Evolutionary conservation across 2,329 filamentous ascomycete species (phyloP).

Genomic region (Botryosphaeria dothidea): DNA sequence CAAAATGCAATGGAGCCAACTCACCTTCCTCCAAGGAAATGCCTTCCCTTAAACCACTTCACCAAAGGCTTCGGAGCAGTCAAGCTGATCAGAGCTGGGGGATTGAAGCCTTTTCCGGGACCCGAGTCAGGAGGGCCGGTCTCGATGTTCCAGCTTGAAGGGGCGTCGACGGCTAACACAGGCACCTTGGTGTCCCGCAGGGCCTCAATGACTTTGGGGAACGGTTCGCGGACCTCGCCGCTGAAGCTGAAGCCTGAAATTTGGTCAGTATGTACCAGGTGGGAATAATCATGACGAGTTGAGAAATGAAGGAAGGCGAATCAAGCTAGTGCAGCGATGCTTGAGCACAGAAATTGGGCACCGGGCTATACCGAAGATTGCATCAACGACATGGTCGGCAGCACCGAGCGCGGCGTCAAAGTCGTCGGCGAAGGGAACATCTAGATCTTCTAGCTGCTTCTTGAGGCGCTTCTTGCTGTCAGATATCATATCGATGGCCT

Average conservation of each 20-base stretch:
- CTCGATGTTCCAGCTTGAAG: slow-evolving; percentile 93
- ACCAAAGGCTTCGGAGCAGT: slow-evolving; percentile 92
- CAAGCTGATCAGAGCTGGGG: slow-evolving; percentile 77
- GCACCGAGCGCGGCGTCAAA: slow-evolving; percentile 67
- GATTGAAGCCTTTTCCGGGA: slow-evolving; percentile 77
- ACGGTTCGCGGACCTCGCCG: slow-evolving; percentile 90
- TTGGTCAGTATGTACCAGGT: background rate
- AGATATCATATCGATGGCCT: background rate
- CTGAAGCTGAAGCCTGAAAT: slow-evolving; percentile 76
- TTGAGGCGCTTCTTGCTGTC: slow-evolving; percentile 64
- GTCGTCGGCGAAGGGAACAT: slow-evolving; percentile 80
- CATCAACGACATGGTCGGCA: slow-evolving; percentile 83
- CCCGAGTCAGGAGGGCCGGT: slow-evolving; percentile 76
- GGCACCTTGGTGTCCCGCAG: slow-evolving; percentile 73
- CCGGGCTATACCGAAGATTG: slow-evolving; percentile 79
- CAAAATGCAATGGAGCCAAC: slow-evolving; percentile 23
- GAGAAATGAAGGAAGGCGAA: too few species aligned
- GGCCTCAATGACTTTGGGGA: slow-evolving; percentile 75
- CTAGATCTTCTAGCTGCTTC: slow-evolving; percentile 81
- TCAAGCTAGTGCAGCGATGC: too few species aligned
- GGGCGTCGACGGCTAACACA: slow-evolving; percentile 87
- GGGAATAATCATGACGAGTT: too few species aligned
- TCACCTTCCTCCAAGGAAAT: slow-evolving; percentile 86
- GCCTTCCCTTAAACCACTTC: slow-evolving; percentile 78
- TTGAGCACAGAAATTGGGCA: too few species aligned